Base-by-base conservation (phyloP, 1,284 basidiomycete species). In the Cystobasidiaceae sp. region DNA sequence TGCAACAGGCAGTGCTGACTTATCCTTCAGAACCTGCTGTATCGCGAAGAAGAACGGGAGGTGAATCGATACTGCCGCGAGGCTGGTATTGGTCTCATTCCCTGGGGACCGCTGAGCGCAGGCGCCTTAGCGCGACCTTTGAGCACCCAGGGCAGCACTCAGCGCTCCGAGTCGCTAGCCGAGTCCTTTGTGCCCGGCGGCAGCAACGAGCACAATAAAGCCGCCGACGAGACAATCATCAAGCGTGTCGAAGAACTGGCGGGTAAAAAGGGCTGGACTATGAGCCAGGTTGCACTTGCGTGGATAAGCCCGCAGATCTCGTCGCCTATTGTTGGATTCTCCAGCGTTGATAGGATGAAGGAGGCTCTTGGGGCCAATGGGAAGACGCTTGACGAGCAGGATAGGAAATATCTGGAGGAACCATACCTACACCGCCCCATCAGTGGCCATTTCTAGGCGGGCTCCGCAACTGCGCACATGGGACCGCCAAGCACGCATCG, bases 321-420 rank as follows among this genome's bases (percentile, higher is more conserved):
- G 2, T 67, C 71, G 0, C 72, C 72, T 1, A 72, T 73, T 55
- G 43, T 73, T 32, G 72, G 72, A 2, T 67, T 69, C 13, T 71
- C 71, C 17, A 68, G 67, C 30, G 25, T 68, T n/a, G 68, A 72
- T 17, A 55, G 58, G n/a, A 56, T 70, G 25, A 58, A 64, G 37
- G 67, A 71, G 27, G 51, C 66, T 34, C 67, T 66, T 7, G 46
- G 67, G 5, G 69, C 66, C 17, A 68, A 66, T 23, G 69, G 81
- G 79, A 72, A 83, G 37, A 75, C 78, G 58, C 75, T 85, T 21
- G 80, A 79, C 0, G 75, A 79, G 2, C 83, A 84, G 33, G 84
- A 85, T 67, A 77, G 81, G 34, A 79, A 80, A 69, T 77, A 78
- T 57, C 77, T 84, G 37, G 79, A 80, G 60, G 77, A 79, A 59